Evolutionary conservation across 257 asterid species (phyloP).

Genomic region (Jasminum sambac): DNA sequence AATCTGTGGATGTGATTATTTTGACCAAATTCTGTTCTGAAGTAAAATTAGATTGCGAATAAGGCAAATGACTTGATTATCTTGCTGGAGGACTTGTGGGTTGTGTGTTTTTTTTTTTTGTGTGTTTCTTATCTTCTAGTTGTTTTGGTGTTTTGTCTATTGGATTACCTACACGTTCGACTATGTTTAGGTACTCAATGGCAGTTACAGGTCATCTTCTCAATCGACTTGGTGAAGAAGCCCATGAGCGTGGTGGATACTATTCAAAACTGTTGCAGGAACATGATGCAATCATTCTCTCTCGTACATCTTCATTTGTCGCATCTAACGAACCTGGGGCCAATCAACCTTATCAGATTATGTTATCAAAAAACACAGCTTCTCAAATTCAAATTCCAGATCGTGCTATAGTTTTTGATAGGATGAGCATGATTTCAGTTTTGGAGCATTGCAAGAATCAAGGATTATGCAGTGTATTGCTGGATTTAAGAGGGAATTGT

Average conservation of each 20-base stretch:
- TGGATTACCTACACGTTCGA: neutral
- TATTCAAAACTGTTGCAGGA: constrained; percentile 87
- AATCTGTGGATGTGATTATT: no score
- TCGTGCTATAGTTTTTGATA: constrained; percentile 38
- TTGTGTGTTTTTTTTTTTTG: no score
- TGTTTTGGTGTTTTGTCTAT: constrained; percentile 1
- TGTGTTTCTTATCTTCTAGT: neutral
- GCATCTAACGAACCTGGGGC: constrained; percentile 77
- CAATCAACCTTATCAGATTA: constrained; percentile 70
- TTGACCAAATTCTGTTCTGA: no score
- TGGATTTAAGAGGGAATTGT: constrained; percentile 52
- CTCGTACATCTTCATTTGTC: constrained; percentile 40
- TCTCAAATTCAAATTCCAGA: constrained; percentile 32
- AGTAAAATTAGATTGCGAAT: neutral
- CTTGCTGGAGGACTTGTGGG: neutral
- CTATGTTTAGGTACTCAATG: constrained; percentile 62
- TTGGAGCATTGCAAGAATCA: constrained; percentile 70
- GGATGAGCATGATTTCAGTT: constrained; percentile 45
- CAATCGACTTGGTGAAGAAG: constrained; percentile 59
- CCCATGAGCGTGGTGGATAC: constrained; percentile 66
- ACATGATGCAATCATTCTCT: constrained; percentile 64
- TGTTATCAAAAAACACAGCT: constrained; percentile 41
- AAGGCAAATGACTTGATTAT: neutral
- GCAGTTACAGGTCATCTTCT: constrained; percentile 61
- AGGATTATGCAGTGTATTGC: constrained; percentile 70